Percentiles rank a stretch among this genome's conserved stretches.
phyloP scores from a whole-genome alignment of 345 rosid genomes.

The Hypericum androsaemum region DNA sequence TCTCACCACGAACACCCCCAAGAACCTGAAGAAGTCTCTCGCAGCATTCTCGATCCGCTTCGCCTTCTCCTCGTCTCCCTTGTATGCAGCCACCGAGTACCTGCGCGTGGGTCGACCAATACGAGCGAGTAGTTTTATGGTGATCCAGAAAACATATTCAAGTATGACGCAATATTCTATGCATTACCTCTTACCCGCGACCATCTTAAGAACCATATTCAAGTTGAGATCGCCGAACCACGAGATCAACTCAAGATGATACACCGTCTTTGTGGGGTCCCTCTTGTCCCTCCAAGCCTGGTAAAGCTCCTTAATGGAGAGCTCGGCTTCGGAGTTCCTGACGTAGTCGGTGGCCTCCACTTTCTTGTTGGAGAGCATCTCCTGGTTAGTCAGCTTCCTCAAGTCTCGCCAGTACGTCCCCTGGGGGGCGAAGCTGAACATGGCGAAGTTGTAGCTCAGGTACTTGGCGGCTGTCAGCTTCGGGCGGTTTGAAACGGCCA shows the following conservation, averaged over 20 bases:
- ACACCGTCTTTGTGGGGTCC: background rate
- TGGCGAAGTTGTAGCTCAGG: background rate
- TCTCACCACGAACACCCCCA: constrained; percentile 20
- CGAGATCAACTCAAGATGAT: constrained; percentile 19
- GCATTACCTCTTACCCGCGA: constrained; percentile 25
- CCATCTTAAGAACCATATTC: constrained; percentile 21
- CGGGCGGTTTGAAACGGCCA: background rate
- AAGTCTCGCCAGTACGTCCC: background rate
- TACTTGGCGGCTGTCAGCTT: background rate
- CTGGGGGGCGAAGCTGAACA: background rate
- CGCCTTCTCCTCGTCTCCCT: background rate
- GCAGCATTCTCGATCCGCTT: constrained; percentile 1
- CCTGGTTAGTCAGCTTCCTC: background rate
- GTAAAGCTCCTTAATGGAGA: background rate
- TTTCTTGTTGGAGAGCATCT: background rate
- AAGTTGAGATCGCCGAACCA: constrained; percentile 21
- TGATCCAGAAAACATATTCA: too few relatives aligned
- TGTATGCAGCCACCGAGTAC: too few relatives aligned
- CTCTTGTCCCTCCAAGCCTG: background rate
- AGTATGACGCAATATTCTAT: too few relatives aligned
- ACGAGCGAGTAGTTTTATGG: too few relatives aligned
- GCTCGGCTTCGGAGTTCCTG: background rate
- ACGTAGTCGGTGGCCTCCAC: background rate
- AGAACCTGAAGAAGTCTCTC: constrained; percentile 1
- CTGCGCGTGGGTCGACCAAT: too few relatives aligned